Base-by-base conservation (phyloP, 306 rosid genomes). In the Abrus pulchellus region DNA sequence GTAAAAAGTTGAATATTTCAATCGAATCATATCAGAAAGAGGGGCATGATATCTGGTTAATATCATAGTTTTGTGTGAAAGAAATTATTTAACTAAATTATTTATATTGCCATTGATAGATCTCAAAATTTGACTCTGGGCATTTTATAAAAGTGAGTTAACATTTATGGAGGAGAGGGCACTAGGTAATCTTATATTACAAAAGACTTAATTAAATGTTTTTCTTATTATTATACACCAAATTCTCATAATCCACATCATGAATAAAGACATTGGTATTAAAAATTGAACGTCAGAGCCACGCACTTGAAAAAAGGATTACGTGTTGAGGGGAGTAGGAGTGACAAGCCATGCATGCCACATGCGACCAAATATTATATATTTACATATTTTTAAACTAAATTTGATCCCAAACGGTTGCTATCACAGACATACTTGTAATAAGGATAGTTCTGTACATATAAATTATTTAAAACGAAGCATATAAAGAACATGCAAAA, bases 321-420 rank as follows among this genome's bases (percentile, higher is more conserved):
- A 54, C n/a, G 32, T 27, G 4, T 8, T 7, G 47, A 10, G 29
- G n/a, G 20, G 9, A 79, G 20, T 38, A 60, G 64, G 61, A 69
- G 69, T 78, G 83, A 83, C 75, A 36, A 30, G 10, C 63, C 32
- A 11, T 61, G 75, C 74, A 71, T 40, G 75, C 68, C 3, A 62
- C 34, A 71, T 40, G 75, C 68, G 4, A 62, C 34, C 43, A 52
- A 76, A 45, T 34, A 60, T 64, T 41, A 9, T 41, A 60, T 20
- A 20, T 20, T 20, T 20, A 20, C 20, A 20, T 20, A 20, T 20
- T 20, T 20, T 20, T 20, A 20, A 20, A 20, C 20, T 20, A 20
- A 1, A 36, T 1, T 7, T 12, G 2, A 0, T 13, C 50, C 9
- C 3, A 10, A 65, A 64, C 65, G 29, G 66, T 77, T 67, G 13